Evolutionary conservation across 495 filamentous ascomycete species (phyloP), one percentile per base, ranked within the genome.

Genomic region (Aspergillus sclerotiicarbonarius): DNA sequence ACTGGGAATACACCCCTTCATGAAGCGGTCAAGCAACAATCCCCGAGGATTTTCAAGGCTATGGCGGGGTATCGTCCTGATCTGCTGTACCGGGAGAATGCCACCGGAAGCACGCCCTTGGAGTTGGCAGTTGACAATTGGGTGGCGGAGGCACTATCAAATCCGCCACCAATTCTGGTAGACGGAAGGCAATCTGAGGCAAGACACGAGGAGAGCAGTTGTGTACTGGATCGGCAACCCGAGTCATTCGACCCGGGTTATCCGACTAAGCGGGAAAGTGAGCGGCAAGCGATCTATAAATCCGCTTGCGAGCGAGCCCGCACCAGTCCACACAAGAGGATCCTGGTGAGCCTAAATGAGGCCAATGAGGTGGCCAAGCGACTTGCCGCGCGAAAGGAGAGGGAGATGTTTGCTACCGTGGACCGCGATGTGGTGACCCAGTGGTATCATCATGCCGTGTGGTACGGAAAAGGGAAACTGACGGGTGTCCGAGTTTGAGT

Each of bases 301-400:
- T 29, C 73, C 0, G 74, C 71, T 31, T 62, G 55, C 9, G 66
- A 63, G 30, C 15, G 55, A 7, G 55, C 60, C 0, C 33, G 20
- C 20, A 15, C 48, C 12, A 21, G 19, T 7, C 50, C 53, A 10
- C 20, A 32, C 25, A 88, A 85, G 73, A 74, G 88, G 47, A 80
- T 75, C 39, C 74, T 91, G 8, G 87, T 91, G 29, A 87, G 77
- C 54, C 69, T 91, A 58, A 77, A 81, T 60, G 87, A 90, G 63
- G 87, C 87, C 9, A 90, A 90, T 58, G 85, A 90, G 62, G 86
- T 90, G 8, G 83, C 87, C 2, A 86, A 83, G 66, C 67, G 89
- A 30, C 62, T 92, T 46, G 80, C 80, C 25, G 61, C 75, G 57
- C 62, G 66, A 56, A 51, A 54, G 61, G 65, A 46, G 8, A 21